phyloP scores from a whole-genome alignment of 1,284 basidiomycete genomes.

The Melampsora abietis-canadensis region DNA sequence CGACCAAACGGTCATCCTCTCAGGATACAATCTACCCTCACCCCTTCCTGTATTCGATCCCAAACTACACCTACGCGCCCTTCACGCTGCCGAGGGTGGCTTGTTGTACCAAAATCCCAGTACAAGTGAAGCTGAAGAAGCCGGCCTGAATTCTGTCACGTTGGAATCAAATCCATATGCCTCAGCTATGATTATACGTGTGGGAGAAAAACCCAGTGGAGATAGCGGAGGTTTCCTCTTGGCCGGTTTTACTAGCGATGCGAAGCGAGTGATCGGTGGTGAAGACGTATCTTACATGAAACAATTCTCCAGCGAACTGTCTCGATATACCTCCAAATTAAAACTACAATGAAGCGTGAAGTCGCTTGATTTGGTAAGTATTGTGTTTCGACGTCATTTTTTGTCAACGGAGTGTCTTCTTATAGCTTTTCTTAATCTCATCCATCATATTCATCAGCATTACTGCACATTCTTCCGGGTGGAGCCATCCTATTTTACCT shows the following conservation, averaged over 20 bases:
- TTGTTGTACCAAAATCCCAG: constrained; percentile 42
- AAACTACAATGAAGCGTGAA: too few species aligned
- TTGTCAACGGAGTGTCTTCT: too few species aligned
- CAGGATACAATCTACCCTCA: constrained; percentile 27
- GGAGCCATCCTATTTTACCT: too few species aligned
- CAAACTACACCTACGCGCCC: constrained; percentile 22
- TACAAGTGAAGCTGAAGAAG: background rate
- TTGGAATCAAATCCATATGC: background rate
- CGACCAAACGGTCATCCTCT: constrained; percentile 20
- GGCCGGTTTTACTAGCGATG: constrained; percentile 38
- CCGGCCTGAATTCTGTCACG: background rate
- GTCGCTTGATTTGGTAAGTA: too few species aligned
- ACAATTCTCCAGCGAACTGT: constrained; percentile 25
- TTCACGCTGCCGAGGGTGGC: constrained; percentile 15
- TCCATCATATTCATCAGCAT: too few species aligned
- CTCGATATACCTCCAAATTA: constrained; percentile 16
- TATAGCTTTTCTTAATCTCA: too few species aligned
- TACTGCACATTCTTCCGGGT: too few species aligned
- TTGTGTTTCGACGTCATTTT: too few species aligned
- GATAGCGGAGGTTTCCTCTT: constrained; percentile 26
- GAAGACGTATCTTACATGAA: constrained; percentile 37
- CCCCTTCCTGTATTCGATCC: constrained; percentile 21
- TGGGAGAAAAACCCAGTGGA: constrained; percentile 2
- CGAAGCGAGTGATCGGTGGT: constrained; percentile 33
- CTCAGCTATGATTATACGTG: constrained; percentile 33